Percentiles rank a stretch among this genome's conserved stretches.
Evolutionary conservation across 179 eudicot species (phyloP).

Genomic region (Carnegiea gigantea): DNA sequence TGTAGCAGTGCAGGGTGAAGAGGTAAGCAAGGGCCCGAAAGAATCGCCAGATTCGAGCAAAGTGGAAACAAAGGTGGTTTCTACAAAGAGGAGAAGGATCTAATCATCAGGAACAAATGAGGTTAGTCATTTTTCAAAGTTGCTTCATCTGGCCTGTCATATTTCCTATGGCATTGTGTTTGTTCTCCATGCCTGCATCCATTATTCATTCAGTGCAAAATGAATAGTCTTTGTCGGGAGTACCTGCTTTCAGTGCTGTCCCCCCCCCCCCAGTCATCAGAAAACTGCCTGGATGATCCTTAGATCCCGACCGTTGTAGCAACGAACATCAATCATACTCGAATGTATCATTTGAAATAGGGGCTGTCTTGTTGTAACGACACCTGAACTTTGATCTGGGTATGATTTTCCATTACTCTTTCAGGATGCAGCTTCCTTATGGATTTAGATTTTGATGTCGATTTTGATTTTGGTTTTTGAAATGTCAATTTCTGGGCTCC

Average conservation of each 20-base stretch:
- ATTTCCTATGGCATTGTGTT: background rate
- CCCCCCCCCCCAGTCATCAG: background rate
- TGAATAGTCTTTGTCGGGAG: background rate
- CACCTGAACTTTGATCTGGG: no score
- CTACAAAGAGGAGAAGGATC: conserved; percentile 34
- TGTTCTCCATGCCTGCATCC: background rate
- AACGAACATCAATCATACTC: background rate
- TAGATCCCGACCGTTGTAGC: no score
- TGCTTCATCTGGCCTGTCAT: background rate
- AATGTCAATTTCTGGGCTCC: background rate
- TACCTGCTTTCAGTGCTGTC: background rate
- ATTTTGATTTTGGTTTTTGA: no score
- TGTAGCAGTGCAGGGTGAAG: conserved; percentile 1
- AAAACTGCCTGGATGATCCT: background rate
- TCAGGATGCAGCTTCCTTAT: background rate
- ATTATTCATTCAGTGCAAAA: background rate
- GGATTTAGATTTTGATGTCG: background rate
- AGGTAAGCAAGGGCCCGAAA: conserved; percentile 1
- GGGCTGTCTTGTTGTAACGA: background rate
- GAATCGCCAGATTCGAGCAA: conserved; percentile 3
- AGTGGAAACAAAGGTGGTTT: conserved; percentile 11
- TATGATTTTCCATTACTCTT: background rate
- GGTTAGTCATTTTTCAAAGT: conserved; percentile 13
- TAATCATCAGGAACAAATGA: conserved; percentile 7
- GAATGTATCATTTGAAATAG: background rate